phyloP scores from a whole-genome alignment of 148 eudicot species.

The Cornus kousa region DNA sequence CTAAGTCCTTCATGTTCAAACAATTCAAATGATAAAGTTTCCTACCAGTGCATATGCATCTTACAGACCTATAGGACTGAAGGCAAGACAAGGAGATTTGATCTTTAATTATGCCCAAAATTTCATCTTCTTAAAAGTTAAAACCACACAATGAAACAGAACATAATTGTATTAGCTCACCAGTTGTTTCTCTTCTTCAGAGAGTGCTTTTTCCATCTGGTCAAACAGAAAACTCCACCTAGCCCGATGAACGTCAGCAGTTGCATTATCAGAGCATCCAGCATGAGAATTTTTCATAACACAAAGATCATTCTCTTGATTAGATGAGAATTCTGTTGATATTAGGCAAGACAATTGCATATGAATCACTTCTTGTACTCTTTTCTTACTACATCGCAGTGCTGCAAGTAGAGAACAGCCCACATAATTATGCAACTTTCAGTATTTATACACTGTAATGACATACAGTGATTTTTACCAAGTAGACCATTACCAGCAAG shows the following conservation, averaged over 20 bases:
- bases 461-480: not conserved
- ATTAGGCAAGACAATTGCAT: conserved; percentile 73
- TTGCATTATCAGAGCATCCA: conserved; percentile 26
- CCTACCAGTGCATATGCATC: not conserved
- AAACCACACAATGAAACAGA: not conserved
- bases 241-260: conserved; percentile 49
- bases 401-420: conserved; percentile 48
- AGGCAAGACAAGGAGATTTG: not conserved
- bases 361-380: conserved; percentile 66
- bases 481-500: conserved; percentile 54
- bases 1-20: not conserved
- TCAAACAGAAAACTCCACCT: conserved; percentile 70
- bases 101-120: not conserved
- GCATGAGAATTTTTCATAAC: conserved; percentile 20
- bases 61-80: not conserved
- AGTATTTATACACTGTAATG: not conserved
- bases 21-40: not conserved
- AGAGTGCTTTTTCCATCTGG: conserved; percentile 70
- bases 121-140: not conserved
- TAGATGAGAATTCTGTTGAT: conserved; percentile 58
- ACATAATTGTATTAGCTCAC: conserved; percentile 38
- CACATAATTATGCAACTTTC: not conserved
- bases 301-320: conserved; percentile 43
- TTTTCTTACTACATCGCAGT: conserved; percentile 71
- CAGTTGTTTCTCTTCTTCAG: conserved; percentile 78